Percentiles rank a stretch among this genome's conserved stretches.
Evolutionary conservation across 192 early-diverging fungal genomes (phyloP).

Genomic region (Rhizophlyctis rosea): DNA sequence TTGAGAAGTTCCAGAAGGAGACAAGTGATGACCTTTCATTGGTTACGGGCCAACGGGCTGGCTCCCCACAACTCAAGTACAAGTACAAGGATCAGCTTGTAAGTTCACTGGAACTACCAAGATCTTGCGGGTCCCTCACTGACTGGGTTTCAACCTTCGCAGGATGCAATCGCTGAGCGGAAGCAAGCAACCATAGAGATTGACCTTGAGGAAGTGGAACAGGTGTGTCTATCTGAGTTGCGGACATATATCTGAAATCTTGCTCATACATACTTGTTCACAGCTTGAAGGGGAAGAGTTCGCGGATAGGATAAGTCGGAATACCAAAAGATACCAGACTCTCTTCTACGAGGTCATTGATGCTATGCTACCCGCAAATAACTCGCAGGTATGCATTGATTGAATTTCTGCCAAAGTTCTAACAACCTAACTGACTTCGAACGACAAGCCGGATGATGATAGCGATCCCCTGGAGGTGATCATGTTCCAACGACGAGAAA

Average conservation of each 20-base stretch:
- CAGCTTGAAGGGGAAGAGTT: conserved; percentile 26
- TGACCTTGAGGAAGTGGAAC: conserved; percentile 45
- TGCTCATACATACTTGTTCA: conserved; percentile 1
- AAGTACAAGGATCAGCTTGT: conserved; percentile 39
- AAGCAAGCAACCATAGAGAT: conserved; percentile 31
- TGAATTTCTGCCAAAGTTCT: no score
- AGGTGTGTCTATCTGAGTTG: conserved; percentile 11
- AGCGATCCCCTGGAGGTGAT: conserved; percentile 88
- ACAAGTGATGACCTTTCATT: background rate
- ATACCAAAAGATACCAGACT: conserved; percentile 82
- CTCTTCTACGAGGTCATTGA: conserved; percentile 79
- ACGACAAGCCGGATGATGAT: conserved; percentile 50
- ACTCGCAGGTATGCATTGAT: conserved; percentile 26
- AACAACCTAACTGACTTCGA: no score
- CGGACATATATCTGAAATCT: background rate
- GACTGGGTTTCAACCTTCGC: background rate
- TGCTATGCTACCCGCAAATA: conserved; percentile 44
- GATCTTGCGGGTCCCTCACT: background rate
- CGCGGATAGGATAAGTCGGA: conserved; percentile 68
- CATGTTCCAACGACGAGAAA: conserved; percentile 76
- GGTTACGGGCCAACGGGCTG: conserved; percentile 10
- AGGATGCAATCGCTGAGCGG: conserved; percentile 36
- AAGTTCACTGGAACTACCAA: background rate
- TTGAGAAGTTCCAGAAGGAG: conserved; percentile 36
- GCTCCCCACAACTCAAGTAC: background rate